Evolutionary conservation across 225 moss, liverwort and hornwort species (phyloP).

Genomic region (Thuidium tamariscinum): DNA sequence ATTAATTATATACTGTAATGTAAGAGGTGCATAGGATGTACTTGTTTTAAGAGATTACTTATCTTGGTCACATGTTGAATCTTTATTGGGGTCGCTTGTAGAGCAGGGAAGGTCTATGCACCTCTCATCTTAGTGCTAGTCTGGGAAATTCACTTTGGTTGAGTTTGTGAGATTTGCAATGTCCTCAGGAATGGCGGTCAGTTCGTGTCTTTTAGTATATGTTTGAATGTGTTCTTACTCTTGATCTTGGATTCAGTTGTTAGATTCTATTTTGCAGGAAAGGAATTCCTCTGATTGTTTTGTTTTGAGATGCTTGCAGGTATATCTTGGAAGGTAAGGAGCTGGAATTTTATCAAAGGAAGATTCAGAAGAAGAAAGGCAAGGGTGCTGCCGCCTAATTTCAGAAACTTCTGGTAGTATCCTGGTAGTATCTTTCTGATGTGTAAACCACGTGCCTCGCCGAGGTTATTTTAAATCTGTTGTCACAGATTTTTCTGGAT

Average conservation of each 20-base stretch:
- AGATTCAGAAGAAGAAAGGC: constrained; percentile 94
- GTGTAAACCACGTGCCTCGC: not conserved
- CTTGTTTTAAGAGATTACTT: not conserved
- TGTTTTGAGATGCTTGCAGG: constrained; percentile 3
- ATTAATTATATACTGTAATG: not conserved
- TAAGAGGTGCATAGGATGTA: not conserved
- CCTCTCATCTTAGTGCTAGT: not conserved
- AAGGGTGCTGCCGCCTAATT: constrained; percentile 55
- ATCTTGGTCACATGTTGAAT: not conserved
- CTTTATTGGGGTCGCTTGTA: not conserved
- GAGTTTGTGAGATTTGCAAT: not conserved
- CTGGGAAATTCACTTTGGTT: not conserved
- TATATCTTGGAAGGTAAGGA: constrained; percentile 90
- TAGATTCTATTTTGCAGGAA: not conserved
- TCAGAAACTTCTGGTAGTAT: not conserved
- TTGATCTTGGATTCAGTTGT: not conserved
- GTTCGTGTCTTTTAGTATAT: not conserved
- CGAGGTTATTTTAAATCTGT: not conserved
- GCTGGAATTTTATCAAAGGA: constrained; percentile 80
- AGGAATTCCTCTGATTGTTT: not conserved
- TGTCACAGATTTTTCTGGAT: not conserved
- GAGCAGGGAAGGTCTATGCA: not conserved
- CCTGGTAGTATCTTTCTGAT: not conserved
- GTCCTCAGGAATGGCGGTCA: not conserved
- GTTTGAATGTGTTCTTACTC: not conserved